Evolutionary conservation across 2,329 filamentous ascomycete genomes (phyloP), one percentile per base, ranked within the genome.

Genomic region (Penicillium sp.): DNA sequence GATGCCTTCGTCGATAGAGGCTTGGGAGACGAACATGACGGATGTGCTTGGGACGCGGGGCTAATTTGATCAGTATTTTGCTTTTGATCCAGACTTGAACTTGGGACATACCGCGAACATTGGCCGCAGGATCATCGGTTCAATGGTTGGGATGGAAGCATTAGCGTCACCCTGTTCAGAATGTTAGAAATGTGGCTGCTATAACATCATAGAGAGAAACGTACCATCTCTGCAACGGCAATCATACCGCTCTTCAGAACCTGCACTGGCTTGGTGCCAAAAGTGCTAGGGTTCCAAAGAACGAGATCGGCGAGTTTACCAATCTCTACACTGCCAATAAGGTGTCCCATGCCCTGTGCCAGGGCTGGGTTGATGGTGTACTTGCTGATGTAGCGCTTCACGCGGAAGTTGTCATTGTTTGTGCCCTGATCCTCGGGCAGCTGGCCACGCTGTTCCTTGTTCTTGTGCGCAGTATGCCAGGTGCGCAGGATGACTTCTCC

Each of bases 401-500:
- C 92, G 35, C 92, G 78, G 73, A 89, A 90, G 69, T 97, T 97
- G 66, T 97, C 92, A 0, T 87, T 89, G 9, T 78, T 86, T 0
- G 87, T 86, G 20, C 81, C 88, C 55, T 86, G 78, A 62, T 97
- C 92, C 74, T 95, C 88, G 6, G 81, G 75, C 25, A 97, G 72
- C 1, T 71, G 65, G 0, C 92, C 92, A 7, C 91, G 81, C 72
- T 96, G 90, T 15, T 84, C 67, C 72, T 95, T 95, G 69, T 97
- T 97, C 81, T 96, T 96, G 73, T 96, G 89, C 0, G 92, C 92
- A 2, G 92, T 97, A 72, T 96, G 91, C 92, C 92, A 97, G 0
- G 92, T 96, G 10, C 92, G 82, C 23, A 95, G 77, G 53, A 97
- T 83, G 46, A 97, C 92, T 74, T 97, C 92, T 56, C 92, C 92